A percentile compares a stretch with the other conserved stretches of the same genome.
Evolutionary conservation across 164 flowering plant species (phyloP).

Genomic region (Cinnamomum micranthum): DNA sequence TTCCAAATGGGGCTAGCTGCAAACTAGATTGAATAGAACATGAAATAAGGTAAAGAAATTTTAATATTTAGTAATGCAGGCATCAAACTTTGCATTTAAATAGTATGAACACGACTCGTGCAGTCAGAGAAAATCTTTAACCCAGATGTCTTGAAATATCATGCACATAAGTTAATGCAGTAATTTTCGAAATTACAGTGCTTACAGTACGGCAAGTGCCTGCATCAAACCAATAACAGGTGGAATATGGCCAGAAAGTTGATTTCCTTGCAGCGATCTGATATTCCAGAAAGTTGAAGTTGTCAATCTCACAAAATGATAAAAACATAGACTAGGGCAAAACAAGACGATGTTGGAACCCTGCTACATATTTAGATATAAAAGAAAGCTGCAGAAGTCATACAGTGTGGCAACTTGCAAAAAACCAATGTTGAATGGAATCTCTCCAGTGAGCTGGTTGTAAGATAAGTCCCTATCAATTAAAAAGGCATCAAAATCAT

Average conservation of each 20-base stretch:
- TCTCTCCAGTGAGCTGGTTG: conserved; percentile 79
- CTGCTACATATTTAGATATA: neutral
- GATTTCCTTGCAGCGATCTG: conserved; percentile 91
- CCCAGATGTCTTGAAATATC: too few species aligned
- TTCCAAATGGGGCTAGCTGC: neutral
- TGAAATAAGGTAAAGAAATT: neutral
- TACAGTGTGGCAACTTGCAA: conserved; percentile 98
- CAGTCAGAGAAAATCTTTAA: too few species aligned
- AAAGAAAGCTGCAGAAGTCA: conserved; percentile 13
- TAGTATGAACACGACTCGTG: neutral
- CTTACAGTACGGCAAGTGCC: conserved; percentile 97
- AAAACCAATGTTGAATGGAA: conserved; percentile 96
- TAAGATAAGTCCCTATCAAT: conserved; percentile 69
- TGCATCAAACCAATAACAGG: conserved; percentile 96
- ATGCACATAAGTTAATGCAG: too few species aligned
- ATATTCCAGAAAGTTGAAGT: neutral
- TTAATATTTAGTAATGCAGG: neutral
- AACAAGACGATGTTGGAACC: neutral
- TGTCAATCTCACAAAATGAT: neutral
- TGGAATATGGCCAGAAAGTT: conserved; percentile 75
- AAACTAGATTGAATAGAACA: neutral
- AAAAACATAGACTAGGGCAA: neutral
- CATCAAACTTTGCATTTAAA: neutral
- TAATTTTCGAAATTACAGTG: neutral
- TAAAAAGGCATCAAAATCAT: conserved; percentile 2